Conservation (phyloP, 768 basidiomycete species). For the Punctularia strigosozonata region DNA sequence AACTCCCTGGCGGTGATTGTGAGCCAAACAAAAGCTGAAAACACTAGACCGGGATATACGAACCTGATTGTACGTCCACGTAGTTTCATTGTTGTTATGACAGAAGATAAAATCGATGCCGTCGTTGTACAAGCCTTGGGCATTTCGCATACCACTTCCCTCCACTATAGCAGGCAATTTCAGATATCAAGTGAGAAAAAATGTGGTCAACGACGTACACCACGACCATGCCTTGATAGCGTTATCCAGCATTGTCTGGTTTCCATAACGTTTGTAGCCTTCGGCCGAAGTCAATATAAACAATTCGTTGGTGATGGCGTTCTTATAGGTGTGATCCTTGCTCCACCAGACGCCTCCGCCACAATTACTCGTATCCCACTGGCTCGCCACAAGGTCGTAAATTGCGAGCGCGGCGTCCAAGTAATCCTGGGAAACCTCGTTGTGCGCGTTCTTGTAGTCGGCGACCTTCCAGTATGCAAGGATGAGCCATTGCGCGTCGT, state of each 20-base stretch:
- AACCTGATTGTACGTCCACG: slow-evolving; percentile 7
- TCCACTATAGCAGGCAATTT: slow-evolving; percentile 1
- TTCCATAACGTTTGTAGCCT: slow-evolving; percentile 1
- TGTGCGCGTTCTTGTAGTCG: not conserved
- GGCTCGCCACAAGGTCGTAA: slow-evolving; percentile 4
- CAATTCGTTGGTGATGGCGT: slow-evolving; percentile 7
- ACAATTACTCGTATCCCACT: slow-evolving; percentile 6
- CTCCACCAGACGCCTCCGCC: slow-evolving; percentile 7
- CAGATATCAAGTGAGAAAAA: too few relatives aligned
- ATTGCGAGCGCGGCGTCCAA: slow-evolving; percentile 2
- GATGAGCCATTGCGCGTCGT: not conserved
- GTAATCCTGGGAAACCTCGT: not conserved
- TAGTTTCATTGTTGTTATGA: slow-evolving; percentile 6
- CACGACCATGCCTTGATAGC: not conserved
- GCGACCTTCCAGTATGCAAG: not conserved
- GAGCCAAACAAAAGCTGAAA: too few relatives aligned
- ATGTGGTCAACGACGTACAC: too few relatives aligned
- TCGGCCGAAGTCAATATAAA: slow-evolving; percentile 4
- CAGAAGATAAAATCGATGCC: slow-evolving; percentile 2
- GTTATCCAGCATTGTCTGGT: not conserved
- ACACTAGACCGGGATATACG: too few relatives aligned
- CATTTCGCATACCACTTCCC: slow-evolving; percentile 5
- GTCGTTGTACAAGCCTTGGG: slow-evolving; percentile 6
- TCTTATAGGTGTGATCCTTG: slow-evolving; percentile 6
- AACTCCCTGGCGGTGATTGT: slow-evolving; percentile 2